phyloP scores from a whole-genome alignment of 371 early-diverging fungal species.

The Catenaria anguillulae region DNA sequence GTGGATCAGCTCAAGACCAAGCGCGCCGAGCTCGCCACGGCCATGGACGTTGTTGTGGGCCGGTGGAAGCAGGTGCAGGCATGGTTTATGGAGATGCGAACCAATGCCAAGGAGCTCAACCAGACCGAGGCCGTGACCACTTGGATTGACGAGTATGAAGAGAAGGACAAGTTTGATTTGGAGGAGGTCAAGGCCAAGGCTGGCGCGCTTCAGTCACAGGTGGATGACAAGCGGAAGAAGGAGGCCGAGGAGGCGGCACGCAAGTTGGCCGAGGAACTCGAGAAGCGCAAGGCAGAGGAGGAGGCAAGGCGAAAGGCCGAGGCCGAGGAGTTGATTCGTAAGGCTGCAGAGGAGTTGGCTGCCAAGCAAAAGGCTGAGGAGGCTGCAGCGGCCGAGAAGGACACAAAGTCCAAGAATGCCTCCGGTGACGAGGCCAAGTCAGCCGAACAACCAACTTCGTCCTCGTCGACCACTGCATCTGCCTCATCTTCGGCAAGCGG shows the following conservation, averaged over 20 bases:
- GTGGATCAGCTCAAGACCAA: neutral
- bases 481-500: too few species aligned
- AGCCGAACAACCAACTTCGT: too few species aligned
- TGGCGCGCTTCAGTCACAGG: neutral
- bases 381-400: too few species aligned
- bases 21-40: neutral
- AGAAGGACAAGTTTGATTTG: neutral
- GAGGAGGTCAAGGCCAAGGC: neutral
- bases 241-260: neutral
- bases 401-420: too few species aligned
- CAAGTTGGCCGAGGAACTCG: neutral
- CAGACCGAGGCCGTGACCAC: neutral
- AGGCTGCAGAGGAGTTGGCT: too few species aligned
- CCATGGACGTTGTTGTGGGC: conserved; percentile 1
- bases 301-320: too few species aligned
- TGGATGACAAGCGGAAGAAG: neutral
- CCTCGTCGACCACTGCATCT: too few species aligned
- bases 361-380: too few species aligned
- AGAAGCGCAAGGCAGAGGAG: too few species aligned
- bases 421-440: too few species aligned
- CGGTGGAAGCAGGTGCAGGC: neutral
- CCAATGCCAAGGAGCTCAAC: neutral
- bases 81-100: neutral
- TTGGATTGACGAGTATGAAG: neutral
- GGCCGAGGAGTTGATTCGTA: too few species aligned